phyloP scores from a whole-genome alignment of 75 land plant genomes.

The Azolla pinnata region DNA sequence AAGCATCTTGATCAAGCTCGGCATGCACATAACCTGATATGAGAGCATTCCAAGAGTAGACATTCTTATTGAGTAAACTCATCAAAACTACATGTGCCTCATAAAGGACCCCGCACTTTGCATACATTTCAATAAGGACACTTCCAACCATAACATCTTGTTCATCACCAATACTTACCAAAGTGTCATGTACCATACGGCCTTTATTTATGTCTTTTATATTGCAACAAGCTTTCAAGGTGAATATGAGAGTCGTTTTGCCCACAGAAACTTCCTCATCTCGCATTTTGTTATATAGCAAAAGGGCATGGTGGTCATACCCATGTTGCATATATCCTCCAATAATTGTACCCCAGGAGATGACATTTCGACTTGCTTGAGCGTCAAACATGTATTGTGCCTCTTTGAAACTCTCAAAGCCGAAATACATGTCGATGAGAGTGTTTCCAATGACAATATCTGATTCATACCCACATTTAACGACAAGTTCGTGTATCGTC shows the following conservation, averaged over 20 bases:
- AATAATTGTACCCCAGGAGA: conserved; percentile 7
- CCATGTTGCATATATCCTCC: conserved; percentile 10
- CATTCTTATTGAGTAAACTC: conserved; percentile 22
- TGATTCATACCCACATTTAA: not conserved
- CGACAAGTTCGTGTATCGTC: conserved; percentile 14
- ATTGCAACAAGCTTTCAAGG: conserved; percentile 12
- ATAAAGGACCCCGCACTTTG: not conserved
- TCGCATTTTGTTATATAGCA: conserved; percentile 5
- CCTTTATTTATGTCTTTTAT: not conserved
- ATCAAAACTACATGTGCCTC: conserved; percentile 21
- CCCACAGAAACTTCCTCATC: not conserved
- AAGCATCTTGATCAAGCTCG: conserved; percentile 29
- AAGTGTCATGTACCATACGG: not conserved
- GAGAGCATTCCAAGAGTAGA: conserved; percentile 54
- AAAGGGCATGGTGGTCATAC: not conserved
- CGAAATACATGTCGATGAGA: conserved; percentile 1
- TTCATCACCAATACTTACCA: conserved; percentile 1
- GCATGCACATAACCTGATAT: conserved; percentile 32
- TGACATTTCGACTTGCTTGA: not conserved
- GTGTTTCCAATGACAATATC: conserved; percentile 5
- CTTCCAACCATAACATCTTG: not conserved
- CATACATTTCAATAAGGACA: conserved; percentile 8
- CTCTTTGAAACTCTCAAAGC: not conserved
- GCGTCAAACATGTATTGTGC: conserved; percentile 5
- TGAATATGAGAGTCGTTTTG: not conserved